These are phyloP conservation scores for Neurospora sp. DNA, from an alignment of 495 filamentous ascomycete genomes.

Conservation along the genomic window DNA sequence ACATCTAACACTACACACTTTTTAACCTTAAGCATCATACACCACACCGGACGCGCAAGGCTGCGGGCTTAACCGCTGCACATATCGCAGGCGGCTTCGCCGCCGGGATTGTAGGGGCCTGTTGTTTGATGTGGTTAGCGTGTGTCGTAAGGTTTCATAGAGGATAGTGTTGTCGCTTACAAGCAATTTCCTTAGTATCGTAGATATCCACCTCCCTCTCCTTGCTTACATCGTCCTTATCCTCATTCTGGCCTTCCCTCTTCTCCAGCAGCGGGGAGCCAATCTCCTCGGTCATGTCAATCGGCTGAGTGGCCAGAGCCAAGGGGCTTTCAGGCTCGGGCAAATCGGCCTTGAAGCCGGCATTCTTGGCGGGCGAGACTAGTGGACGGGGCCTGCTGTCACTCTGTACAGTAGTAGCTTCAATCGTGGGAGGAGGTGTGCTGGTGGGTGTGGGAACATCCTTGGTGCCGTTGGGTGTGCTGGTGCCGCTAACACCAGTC, in stretches of 20 bases:
- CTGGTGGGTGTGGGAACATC: conserved; percentile 54
- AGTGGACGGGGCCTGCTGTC: conserved; percentile 33
- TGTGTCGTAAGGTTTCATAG: too few relatives aligned
- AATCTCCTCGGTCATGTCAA: conserved; percentile 47
- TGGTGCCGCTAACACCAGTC: conserved; percentile 30
- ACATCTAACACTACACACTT: not conserved
- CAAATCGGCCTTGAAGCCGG: conserved; percentile 55
- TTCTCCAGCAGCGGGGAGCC: conserved; percentile 41
- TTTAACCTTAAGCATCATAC: not conserved
- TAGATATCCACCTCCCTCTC: conserved; percentile 83
- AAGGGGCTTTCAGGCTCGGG: conserved; percentile 69
- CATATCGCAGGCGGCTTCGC: conserved; percentile 36
- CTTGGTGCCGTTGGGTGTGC: conserved; percentile 29
- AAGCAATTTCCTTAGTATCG: conserved; percentile 45
- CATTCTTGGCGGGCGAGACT: conserved; percentile 37
- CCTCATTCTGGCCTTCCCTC: conserved; percentile 41
- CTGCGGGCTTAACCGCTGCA: conserved; percentile 56
- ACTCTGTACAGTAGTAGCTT: conserved; percentile 8
- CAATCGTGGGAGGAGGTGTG: conserved; percentile 39
- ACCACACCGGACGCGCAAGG: not conserved
- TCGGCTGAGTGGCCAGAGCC: conserved; percentile 61
- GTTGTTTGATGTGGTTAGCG: conserved; percentile 16
- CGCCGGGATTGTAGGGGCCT: conserved; percentile 18
- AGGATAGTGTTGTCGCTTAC: not conserved
- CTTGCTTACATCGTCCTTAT: conserved; percentile 53